A percentile compares a stretch with the other conserved stretches of the same genome.
These are phyloP conservation scores for Gryganskiella cystojenkinii DNA, from an alignment of 192 early-diverging fungal species.

Conservation along the genomic window DNA sequence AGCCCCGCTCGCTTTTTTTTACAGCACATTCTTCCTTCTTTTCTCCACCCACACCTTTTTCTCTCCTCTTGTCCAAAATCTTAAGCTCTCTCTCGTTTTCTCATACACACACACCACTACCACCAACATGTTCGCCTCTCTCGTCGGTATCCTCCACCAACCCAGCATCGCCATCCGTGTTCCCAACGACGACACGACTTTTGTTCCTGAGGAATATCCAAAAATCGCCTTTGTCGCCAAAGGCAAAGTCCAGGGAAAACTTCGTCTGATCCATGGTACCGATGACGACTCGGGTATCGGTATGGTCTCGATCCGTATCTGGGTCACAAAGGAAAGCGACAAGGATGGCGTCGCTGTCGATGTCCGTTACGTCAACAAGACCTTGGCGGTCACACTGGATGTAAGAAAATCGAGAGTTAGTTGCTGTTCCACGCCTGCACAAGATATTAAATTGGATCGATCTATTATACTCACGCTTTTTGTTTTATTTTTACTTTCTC, in stretches of 20 bases:
- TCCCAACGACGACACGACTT: constrained; percentile 36
- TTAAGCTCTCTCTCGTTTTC: background rate
- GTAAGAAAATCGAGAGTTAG: constrained; percentile 3
- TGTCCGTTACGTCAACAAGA: constrained; percentile 23
- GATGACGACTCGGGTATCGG: constrained; percentile 24
- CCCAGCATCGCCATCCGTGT: constrained; percentile 41
- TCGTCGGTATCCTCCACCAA: constrained; percentile 43
- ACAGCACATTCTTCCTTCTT: constrained; percentile 2
- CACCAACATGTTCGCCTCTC: constrained; percentile 35
- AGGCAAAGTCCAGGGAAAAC: constrained; percentile 43
- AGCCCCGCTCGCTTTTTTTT: background rate
- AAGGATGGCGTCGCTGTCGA: constrained; percentile 35
- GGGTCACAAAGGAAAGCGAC: constrained; percentile 47
- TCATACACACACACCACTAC: background rate
- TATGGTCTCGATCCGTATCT: constrained; percentile 36
- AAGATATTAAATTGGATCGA: background rate
- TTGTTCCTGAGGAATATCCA: constrained; percentile 37
- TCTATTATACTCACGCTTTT: background rate
- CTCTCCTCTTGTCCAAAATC: too few relatives aligned
- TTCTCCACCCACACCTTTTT: background rate
- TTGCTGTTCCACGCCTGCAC: background rate
- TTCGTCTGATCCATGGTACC: constrained; percentile 31
- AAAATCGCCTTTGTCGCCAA: constrained; percentile 20
- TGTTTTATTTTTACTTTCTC: background rate
- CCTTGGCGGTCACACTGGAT: constrained; percentile 25